Evolutionary conservation across 768 basidiomycete genomes (phyloP).

Genomic region (Boletus rufocinnamomeus): DNA sequence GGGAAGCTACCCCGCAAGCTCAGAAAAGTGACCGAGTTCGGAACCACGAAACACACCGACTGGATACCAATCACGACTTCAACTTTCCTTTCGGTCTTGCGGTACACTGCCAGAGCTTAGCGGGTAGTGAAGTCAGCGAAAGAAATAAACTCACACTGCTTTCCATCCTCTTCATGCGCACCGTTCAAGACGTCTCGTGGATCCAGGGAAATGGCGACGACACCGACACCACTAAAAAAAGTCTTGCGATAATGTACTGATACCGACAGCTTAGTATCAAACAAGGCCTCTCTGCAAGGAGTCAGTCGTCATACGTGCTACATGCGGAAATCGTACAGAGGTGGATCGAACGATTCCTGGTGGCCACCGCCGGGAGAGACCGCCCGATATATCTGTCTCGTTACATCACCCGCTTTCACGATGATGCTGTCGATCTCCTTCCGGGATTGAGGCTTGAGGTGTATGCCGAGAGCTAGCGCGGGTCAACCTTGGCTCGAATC

Average conservation of each 20-base stretch:
- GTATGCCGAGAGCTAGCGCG: neutral
- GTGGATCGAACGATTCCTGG: neutral
- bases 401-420: neutral
- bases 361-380: neutral
- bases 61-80: constrained; percentile 1
- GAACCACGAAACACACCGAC: neutral
- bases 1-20: neutral
- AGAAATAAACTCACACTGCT: neutral
- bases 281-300: neutral
- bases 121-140: neutral
- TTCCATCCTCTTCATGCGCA: neutral
- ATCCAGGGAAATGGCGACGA: neutral
- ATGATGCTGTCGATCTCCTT: neutral
- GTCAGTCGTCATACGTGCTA: neutral
- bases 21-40: neutral
- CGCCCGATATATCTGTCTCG: neutral
- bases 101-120: neutral
- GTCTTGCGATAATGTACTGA: neutral
- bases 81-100: neutral
- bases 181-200: neutral
- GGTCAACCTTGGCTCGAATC: neutral
- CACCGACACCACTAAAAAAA: neutral
- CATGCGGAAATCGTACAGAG: neutral
- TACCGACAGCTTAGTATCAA: neutral
- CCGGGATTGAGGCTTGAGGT: neutral